Evolutionary conservation across 78 protist genomes (phyloP).

Genomic region (Chrysochromulina parva): DNA sequence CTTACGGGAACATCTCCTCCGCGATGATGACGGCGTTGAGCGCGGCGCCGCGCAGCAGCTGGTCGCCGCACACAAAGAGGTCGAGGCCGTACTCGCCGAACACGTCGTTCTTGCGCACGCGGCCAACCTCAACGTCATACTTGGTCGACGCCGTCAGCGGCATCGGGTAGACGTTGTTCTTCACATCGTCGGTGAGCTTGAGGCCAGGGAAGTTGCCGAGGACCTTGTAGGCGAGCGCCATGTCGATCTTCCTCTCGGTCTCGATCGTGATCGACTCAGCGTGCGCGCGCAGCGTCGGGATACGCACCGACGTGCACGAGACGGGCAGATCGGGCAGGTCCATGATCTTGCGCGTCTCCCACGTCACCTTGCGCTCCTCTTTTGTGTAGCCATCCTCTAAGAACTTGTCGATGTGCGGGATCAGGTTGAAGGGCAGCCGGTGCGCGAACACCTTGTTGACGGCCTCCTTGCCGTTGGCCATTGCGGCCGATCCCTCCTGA

Average conservation of each 20-base stretch:
- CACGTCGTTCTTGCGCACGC: slow-evolving; percentile 44
- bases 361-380: slow-evolving; percentile 46
- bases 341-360: slow-evolving; percentile 54
- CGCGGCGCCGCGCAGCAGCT: slow-evolving; percentile 57
- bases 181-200: neutral
- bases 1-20: too few relatives aligned
- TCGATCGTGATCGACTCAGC: slow-evolving; percentile 45
- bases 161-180: slow-evolving; percentile 30
- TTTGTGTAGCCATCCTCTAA: slow-evolving; percentile 26
- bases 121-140: slow-evolving; percentile 52
- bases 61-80: slow-evolving; percentile 49
- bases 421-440: slow-evolving; percentile 48
- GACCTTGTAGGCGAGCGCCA: neutral
- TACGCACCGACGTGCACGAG: slow-evolving; percentile 51
- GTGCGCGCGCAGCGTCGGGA: slow-evolving; percentile 53
- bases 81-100: slow-evolving; percentile 39
- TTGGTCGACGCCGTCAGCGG: slow-evolving; percentile 37
- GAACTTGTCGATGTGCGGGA: slow-evolving; percentile 49
- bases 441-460: slow-evolving; percentile 41
- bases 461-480: neutral
- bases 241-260: slow-evolving; percentile 19
- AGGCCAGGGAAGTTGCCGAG: slow-evolving; percentile 24
- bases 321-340: slow-evolving; percentile 43
- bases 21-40: slow-evolving; percentile 49
- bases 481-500: neutral